A percentile compares a stretch with the other conserved stretches of the same genome.
phyloP scores from a whole-genome alignment of 192 early-diverging fungal genomes.

The Backusella sp. region DNA sequence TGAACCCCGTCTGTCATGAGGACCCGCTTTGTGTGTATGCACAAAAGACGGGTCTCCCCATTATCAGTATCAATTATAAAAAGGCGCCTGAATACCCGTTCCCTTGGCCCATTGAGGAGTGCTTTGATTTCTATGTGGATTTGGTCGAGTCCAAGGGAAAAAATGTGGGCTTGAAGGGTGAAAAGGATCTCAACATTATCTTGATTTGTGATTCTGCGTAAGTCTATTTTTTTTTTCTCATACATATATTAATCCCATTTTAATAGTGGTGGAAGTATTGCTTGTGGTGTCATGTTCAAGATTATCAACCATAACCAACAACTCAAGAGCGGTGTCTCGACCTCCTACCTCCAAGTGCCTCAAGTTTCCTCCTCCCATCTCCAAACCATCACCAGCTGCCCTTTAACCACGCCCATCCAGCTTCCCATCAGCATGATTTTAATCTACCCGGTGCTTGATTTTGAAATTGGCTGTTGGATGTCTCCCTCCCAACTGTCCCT shows the following conservation, averaged over 20 bases:
- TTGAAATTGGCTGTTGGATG: constrained; percentile 95
- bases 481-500: constrained; percentile 56
- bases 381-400: background rate
- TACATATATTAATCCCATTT: background rate
- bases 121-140: constrained; percentile 80
- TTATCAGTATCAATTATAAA: constrained; percentile 87
- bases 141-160: constrained; percentile 78
- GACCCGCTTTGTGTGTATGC: constrained; percentile 85
- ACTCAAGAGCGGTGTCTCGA: constrained; percentile 21
- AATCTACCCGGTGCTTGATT: constrained; percentile 86
- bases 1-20: constrained; percentile 86
- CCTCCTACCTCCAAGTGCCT: background rate
- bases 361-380: background rate
- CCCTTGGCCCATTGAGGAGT: constrained; percentile 87
- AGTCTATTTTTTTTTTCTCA: constrained; percentile 36
- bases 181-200: constrained; percentile 68
- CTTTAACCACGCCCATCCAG: constrained; percentile 42
- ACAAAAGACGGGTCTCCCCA: constrained; percentile 60
- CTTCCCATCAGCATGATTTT: constrained; percentile 76
- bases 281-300: constrained; percentile 73
- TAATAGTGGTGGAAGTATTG: constrained; percentile 81
- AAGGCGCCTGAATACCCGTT: constrained; percentile 96
- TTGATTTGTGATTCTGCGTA: constrained; percentile 92
- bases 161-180: constrained; percentile 71
- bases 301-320: constrained; percentile 56